Conservation (phyloP, 495 filamentous ascomycete species). For the Usnea hakonensis region DNA sequence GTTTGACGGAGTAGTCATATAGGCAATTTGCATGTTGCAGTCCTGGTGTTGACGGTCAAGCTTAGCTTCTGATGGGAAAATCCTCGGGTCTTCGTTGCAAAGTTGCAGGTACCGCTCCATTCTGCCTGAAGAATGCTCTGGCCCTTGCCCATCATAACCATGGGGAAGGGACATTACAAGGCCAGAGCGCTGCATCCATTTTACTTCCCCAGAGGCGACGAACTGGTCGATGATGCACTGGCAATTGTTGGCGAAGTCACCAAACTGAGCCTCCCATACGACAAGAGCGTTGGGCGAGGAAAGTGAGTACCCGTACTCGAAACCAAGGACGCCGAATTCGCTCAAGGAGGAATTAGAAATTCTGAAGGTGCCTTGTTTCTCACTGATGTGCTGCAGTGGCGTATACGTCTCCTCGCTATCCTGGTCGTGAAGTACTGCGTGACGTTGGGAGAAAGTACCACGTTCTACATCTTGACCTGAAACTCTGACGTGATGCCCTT, state of each 20-base stretch:
- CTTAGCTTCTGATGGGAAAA: constrained; percentile 80
- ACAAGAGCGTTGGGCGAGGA: constrained; percentile 94
- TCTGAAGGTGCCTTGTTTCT: constrained; percentile 87
- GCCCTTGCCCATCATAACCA: constrained; percentile 96
- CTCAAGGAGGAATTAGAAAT: constrained; percentile 96
- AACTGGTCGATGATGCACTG: constrained; percentile 99
- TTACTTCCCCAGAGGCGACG: constrained; percentile 91
- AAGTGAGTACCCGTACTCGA: constrained; percentile 97
- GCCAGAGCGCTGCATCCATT: constrained; percentile 96
- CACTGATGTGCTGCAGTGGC: constrained; percentile 77
- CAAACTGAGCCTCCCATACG: constrained; percentile 99
- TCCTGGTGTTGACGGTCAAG: constrained; percentile 97
- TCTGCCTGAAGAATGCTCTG: constrained; percentile 95
- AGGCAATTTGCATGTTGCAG: constrained; percentile 97
- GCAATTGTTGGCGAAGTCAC: constrained; percentile 98
- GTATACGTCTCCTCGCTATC: constrained; percentile 87
- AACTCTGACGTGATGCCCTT: constrained; percentile 93
- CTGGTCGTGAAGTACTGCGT: constrained; percentile 96
- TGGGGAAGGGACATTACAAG: constrained; percentile 91
- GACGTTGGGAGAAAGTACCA: constrained; percentile 98
- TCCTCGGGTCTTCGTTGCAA: constrained; percentile 93
- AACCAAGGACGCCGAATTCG: constrained; percentile 91
- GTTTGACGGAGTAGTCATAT: constrained; percentile 88
- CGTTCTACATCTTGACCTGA: constrained; percentile 98
- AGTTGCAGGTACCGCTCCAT: constrained; percentile 97